Conservation (phyloP, 495 filamentous ascomycete species). For the Usnea hakonensis region DNA sequence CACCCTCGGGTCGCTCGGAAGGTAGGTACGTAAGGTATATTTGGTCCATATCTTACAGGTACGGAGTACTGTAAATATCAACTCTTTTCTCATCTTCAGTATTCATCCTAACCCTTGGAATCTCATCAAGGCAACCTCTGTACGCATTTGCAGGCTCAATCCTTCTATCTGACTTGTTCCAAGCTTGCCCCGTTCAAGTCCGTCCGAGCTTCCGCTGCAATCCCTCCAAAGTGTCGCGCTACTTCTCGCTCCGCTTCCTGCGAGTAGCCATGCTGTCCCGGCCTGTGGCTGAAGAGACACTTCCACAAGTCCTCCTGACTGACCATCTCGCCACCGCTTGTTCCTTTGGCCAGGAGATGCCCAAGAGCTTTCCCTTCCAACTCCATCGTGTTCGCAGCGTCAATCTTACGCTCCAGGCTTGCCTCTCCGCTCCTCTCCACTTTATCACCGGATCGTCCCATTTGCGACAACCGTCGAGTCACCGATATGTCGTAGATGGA, state of each 20-base stretch:
- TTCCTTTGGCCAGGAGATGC: conserved; percentile 60
- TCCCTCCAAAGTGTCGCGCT: conserved; percentile 38
- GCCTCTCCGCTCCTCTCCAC: conserved; percentile 25
- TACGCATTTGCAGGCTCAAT: too few species aligned
- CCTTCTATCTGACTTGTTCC: too few species aligned
- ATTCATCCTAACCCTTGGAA: too few species aligned
- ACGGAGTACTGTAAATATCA: too few species aligned
- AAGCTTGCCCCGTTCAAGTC: neutral
- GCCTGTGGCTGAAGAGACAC: conserved; percentile 59
- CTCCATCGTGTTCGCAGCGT: conserved; percentile 76
- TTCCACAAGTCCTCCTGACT: conserved; percentile 76
- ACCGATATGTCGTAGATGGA: conserved; percentile 83
- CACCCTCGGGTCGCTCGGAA: too few species aligned
- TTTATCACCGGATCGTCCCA: conserved; percentile 42
- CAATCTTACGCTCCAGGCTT: conserved; percentile 53
- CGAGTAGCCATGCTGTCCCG: conserved; percentile 12
- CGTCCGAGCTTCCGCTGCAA: conserved; percentile 35
- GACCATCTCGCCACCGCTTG: conserved; percentile 73
- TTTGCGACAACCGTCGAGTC: conserved; percentile 64
- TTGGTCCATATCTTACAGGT: too few species aligned
- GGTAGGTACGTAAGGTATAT: too few species aligned
- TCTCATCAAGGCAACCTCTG: too few species aligned
- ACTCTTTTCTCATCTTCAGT: too few species aligned
- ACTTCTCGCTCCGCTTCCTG: conserved; percentile 35
- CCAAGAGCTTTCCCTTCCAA: conserved; percentile 60